Evolutionary conservation across 305 asterid species (phyloP).

Genomic region (Solanum aculeatissimum): DNA sequence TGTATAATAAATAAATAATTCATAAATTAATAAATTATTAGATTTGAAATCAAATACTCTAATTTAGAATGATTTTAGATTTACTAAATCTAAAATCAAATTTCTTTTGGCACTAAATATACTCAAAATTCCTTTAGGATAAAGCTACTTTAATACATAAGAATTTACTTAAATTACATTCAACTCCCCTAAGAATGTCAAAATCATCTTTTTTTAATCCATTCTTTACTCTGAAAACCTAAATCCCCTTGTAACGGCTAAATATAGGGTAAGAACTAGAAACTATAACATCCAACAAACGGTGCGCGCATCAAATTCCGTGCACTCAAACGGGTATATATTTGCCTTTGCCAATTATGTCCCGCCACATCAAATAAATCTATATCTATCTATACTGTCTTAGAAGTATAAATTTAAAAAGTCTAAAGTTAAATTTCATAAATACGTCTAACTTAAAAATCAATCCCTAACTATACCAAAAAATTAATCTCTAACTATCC

Average conservation of each 20-base stretch:
- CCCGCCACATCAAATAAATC: constrained; percentile 2
- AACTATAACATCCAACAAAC: background rate
- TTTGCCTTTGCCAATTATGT: constrained; percentile 13
- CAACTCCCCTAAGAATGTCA: background rate
- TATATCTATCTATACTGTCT: too few species aligned
- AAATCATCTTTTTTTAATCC: background rate
- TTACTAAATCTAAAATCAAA: background rate
- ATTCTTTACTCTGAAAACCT: background rate
- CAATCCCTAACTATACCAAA: too few species aligned
- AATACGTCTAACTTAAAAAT: too few species aligned
- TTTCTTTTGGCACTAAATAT: background rate
- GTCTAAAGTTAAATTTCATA: too few species aligned
- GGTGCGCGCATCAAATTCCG: background rate
- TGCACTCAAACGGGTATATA: constrained; percentile 10
- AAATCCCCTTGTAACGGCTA: background rate
- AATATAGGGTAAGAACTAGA: background rate
- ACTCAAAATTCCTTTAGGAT: background rate
- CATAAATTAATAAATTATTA: too few species aligned
- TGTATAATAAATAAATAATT: too few species aligned
- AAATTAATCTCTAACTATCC: too few species aligned
- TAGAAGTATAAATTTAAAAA: too few species aligned
- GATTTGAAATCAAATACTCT: too few species aligned
- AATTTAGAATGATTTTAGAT: too few species aligned
- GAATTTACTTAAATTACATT: background rate
- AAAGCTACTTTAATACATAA: background rate